Percentiles rank a stretch among this genome's conserved stretches.
phyloP scores from a whole-genome alignment of 805 yeast species.

The Teunomyces stri region DNA sequence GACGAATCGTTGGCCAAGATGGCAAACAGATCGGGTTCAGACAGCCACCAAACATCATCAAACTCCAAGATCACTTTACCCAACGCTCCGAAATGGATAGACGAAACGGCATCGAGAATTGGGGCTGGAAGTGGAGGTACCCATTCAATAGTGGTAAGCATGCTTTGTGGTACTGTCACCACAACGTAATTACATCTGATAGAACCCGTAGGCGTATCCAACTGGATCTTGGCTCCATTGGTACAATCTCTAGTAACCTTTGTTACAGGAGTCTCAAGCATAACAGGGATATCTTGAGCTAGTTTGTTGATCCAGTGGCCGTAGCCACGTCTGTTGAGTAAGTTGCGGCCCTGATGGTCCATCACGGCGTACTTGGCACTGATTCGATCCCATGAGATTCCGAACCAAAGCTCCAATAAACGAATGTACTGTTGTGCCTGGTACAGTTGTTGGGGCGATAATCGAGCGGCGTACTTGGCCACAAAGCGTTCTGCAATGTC shows the following conservation, averaged over 20 bases:
- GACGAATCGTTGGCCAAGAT: conserved; percentile 33
- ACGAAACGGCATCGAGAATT: conserved; percentile 27
- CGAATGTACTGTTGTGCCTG: conserved; percentile 54
- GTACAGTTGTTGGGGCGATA: conserved; percentile 50
- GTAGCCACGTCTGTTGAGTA: conserved; percentile 64
- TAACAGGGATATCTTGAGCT: conserved; percentile 34
- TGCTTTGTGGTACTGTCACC: conserved; percentile 77
- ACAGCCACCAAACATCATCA: conserved; percentile 43
- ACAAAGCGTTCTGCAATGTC: conserved; percentile 50
- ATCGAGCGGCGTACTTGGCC: conserved; percentile 40
- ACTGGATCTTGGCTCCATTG: neutral
- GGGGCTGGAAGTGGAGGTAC: conserved; percentile 51
- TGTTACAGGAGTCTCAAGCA: conserved; percentile 29
- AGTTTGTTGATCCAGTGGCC: conserved; percentile 47
- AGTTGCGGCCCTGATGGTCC: conserved; percentile 76
- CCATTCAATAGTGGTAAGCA: conserved; percentile 57
- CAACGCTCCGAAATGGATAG: conserved; percentile 36
- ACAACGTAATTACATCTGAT: conserved; percentile 54
- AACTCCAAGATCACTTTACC: conserved; percentile 46
- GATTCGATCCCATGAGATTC: conserved; percentile 61
- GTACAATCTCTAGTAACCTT: conserved; percentile 7
- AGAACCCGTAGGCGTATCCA: neutral
- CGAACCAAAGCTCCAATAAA: conserved; percentile 76
- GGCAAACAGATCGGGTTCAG: conserved; percentile 42
- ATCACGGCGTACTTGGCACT: conserved; percentile 69